Evolutionary conservation across 2,329 filamentous ascomycete genomes (phyloP).

Genomic region (Aspergillus ibericus): DNA sequence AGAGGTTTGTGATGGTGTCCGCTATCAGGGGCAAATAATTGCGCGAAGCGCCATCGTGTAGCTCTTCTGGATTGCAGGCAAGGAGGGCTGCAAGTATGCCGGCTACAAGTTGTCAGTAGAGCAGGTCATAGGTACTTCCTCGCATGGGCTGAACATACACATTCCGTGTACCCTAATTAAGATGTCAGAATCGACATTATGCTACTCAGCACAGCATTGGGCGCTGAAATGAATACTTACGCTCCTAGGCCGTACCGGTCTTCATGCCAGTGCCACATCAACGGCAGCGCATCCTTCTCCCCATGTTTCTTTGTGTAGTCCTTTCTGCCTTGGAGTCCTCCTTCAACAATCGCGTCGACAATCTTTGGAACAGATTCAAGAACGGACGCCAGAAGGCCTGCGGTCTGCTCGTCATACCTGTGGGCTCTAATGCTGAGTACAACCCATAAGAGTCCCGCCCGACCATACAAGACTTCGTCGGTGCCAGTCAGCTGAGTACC

Average conservation of each 20-base stretch:
- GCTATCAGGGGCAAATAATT: conserved; percentile 35
- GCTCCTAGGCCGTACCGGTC: conserved; percentile 38
- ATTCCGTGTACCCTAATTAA: conserved; percentile 30
- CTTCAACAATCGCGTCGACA: conserved; percentile 34
- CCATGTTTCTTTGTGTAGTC: conserved; percentile 33
- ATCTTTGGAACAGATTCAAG: conserved; percentile 32
- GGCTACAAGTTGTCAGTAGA: conserved; percentile 20
- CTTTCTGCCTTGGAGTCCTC: conserved; percentile 34
- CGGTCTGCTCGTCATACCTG: conserved; percentile 22
- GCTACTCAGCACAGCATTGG: not conserved
- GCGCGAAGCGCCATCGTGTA: conserved; percentile 21
- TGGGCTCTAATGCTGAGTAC: conserved; percentile 36
- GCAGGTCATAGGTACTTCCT: not conserved
- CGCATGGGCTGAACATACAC: conserved; percentile 13
- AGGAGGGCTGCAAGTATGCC: conserved; percentile 42
- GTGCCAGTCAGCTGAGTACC: conserved; percentile 31
- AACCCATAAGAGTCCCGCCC: conserved; percentile 39
- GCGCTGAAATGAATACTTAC: conserved; percentile 26
- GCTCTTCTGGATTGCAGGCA: conserved; percentile 33
- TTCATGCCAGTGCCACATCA: conserved; percentile 45
- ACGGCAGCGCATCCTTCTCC: conserved; percentile 31
- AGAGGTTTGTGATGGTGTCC: conserved; percentile 39
- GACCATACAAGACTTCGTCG: conserved; percentile 43
- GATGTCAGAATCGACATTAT: not conserved
- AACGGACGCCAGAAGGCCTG: conserved; percentile 22